Percentiles rank a stretch among this genome's conserved stretches.
Conservation (phyloP, 1,139 yeast genomes). For the Suhomyces maxii region DNA sequence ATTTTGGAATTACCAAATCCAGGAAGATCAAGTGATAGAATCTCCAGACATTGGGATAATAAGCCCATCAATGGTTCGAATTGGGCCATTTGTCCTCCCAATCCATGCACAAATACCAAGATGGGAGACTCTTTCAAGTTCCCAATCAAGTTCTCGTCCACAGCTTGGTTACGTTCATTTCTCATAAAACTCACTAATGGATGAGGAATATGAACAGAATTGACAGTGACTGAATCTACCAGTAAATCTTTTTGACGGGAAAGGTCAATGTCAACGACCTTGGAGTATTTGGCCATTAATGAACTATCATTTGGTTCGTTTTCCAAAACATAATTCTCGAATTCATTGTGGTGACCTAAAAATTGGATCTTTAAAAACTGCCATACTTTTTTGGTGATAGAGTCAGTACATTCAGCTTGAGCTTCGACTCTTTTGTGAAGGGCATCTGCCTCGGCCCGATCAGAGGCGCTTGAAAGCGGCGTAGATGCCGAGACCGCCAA, state of each 20-base stretch:
- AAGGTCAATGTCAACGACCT: conserved; percentile 38
- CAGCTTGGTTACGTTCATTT: conserved; percentile 31
- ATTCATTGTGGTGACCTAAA: conserved; percentile 26
- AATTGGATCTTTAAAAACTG: conserved; percentile 29
- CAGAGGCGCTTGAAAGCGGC: background rate
- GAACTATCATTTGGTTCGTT: conserved; percentile 59
- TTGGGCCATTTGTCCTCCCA: conserved; percentile 77
- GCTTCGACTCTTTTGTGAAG: conserved; percentile 2
- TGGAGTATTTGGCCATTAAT: conserved; percentile 48
- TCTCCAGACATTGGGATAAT: conserved; percentile 65
- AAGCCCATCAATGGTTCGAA: conserved; percentile 67
- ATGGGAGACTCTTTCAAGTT: conserved; percentile 52
- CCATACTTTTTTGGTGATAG: conserved; percentile 23
- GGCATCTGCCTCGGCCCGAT: conserved; percentile 1
- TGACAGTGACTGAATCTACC: conserved; percentile 38
- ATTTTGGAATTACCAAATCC: conserved; percentile 66
- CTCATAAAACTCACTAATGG: conserved; percentile 51
- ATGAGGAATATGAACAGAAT: conserved; percentile 52
- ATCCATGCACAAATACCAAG: conserved; percentile 65
- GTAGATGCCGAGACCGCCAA: conserved; percentile 9
- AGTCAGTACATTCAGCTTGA: conserved; percentile 19
- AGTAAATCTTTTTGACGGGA: conserved; percentile 22
- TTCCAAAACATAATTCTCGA: conserved; percentile 41
- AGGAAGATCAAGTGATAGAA: conserved; percentile 67
- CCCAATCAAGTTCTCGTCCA: conserved; percentile 27